Evolutionary conservation across 768 basidiomycete species (phyloP).

Genomic region (Agaricus bisporus): DNA sequence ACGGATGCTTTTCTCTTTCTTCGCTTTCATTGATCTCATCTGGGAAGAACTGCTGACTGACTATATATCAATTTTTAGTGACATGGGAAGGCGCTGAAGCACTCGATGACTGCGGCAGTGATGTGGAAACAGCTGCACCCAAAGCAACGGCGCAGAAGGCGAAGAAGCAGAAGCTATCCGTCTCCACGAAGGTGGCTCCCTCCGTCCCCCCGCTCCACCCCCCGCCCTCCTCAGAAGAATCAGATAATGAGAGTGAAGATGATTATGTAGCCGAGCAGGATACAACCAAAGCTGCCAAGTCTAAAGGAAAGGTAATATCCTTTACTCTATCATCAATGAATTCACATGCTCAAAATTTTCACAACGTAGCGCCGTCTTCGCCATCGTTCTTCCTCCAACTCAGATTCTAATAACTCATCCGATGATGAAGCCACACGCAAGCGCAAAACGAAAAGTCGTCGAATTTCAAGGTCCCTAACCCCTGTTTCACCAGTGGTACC

Average conservation of each 20-base stretch:
- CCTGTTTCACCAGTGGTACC: constrained; percentile 24
- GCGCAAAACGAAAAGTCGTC: constrained; percentile 16
- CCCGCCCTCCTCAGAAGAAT: constrained; percentile 30
- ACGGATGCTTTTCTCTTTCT: constrained; percentile 8
- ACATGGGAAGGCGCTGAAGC: constrained; percentile 66
- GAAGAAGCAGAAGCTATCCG: constrained; percentile 17
- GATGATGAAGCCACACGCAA: constrained; percentile 20
- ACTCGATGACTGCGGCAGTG: constrained; percentile 37
- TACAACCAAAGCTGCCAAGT: constrained; percentile 25
- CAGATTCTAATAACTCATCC: constrained; percentile 38
- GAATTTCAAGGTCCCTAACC: constrained; percentile 23
- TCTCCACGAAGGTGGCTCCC: constrained; percentile 10
- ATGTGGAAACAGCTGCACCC: constrained; percentile 19
- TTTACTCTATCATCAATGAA: constrained; percentile 8
- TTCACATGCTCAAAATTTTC: background rate
- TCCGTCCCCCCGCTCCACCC: background rate
- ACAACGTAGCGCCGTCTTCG: constrained; percentile 1
- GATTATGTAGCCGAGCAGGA: constrained; percentile 57
- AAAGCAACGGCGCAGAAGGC: constrained; percentile 20
- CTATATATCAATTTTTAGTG: constrained; percentile 36
- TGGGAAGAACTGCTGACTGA: constrained; percentile 9
- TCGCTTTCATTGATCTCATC: constrained; percentile 5
- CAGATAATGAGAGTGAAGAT: constrained; percentile 58
- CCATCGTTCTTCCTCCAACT: background rate
- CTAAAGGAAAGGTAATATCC: constrained; percentile 35